Evolutionary conservation across 768 basidiomycete species (phyloP).

Genomic region (Pholiota microspora): DNA sequence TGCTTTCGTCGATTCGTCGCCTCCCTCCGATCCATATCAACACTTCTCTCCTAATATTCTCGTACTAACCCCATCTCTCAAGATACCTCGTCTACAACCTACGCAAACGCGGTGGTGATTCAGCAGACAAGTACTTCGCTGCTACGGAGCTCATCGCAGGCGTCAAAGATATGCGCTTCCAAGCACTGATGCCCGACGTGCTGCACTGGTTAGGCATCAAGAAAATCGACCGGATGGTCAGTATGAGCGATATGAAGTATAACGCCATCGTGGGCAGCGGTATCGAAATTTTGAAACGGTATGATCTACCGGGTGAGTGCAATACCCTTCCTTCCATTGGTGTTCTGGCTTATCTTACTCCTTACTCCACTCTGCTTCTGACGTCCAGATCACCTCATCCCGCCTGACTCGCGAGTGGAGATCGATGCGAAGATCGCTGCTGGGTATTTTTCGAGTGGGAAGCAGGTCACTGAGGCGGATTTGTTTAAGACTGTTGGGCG

Average conservation of each 20-base stretch:
- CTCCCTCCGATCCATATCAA: neutral
- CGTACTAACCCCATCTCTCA: neutral
- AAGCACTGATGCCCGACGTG: constrained; percentile 93
- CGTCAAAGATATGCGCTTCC: constrained; percentile 96
- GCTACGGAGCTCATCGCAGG: constrained; percentile 92
- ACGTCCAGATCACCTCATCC: constrained; percentile 78
- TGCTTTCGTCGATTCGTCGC: neutral
- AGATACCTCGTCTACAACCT: constrained; percentile 96
- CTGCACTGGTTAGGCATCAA: constrained; percentile 92
- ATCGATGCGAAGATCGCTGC: constrained; percentile 96
- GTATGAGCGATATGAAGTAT: constrained; percentile 96
- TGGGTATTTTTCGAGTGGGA: constrained; percentile 86
- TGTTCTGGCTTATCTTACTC: neutral
- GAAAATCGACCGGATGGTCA: constrained; percentile 88
- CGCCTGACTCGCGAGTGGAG: constrained; percentile 87
- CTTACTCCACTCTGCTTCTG: neutral
- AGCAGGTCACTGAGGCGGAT: constrained; percentile 75
- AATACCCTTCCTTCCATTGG: neutral
- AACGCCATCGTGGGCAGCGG: constrained; percentile 88
- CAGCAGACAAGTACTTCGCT: constrained; percentile 92
- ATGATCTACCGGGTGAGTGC: constrained; percentile 77
- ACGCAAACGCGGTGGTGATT: constrained; percentile 91
- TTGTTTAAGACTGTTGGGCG: constrained; percentile 83
- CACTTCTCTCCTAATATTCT: no score
- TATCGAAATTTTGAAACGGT: constrained; percentile 76